Evolutionary conservation across 2,329 filamentous ascomycete genomes (phyloP), one percentile per base, ranked within the genome.

Genomic region (Fusarium sp.): DNA sequence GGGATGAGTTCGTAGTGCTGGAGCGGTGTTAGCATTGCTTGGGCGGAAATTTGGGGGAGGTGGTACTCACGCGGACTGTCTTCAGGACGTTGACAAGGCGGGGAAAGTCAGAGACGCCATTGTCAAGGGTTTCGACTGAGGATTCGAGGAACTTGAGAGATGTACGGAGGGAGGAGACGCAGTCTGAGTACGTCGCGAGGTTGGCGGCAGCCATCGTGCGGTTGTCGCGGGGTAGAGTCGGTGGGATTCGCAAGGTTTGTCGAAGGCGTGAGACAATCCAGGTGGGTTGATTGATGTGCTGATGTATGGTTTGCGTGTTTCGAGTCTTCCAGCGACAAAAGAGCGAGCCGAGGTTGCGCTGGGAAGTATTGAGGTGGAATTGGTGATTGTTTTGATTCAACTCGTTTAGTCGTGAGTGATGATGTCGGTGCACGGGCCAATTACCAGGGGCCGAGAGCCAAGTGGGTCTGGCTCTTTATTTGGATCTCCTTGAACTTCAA

Each of bases 1-100:
- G 95, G 94, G 77, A 98, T 94, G 47, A 98, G 91, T 82, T 98
- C 95, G 84, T 97, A 98, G 85, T 98, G 95, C 92, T 97, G 71
- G 20, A 22, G 10, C 22, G 6, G 27, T 13, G 36, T 63, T 25
- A 40, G 20, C 22, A 29, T n/a, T 20, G 31, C 35, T 9, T 38
- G 36, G 0, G 18, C 8, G 18, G 16, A 38, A 4, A n/a, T 5
- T 38, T 38, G 35, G 35, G 35, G 16, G 14, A 35, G 4, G 20
- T 27, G 18, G 33, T 18, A 81, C 86, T 67, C 84, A 91, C 89
- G 66, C 90, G 85, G 38, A 90, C 87, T 10, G 87, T 87, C 80
- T 90, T 90, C 60, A 92, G 84, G 42, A 91, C 88, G 66, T 83
- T 85, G 52, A 84, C 79, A 2, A 91, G 85, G 13, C 90, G 79